Conservation (phyloP, 1,284 basidiomycete species). For the Phellopilus nigrolimitatus region DNA sequence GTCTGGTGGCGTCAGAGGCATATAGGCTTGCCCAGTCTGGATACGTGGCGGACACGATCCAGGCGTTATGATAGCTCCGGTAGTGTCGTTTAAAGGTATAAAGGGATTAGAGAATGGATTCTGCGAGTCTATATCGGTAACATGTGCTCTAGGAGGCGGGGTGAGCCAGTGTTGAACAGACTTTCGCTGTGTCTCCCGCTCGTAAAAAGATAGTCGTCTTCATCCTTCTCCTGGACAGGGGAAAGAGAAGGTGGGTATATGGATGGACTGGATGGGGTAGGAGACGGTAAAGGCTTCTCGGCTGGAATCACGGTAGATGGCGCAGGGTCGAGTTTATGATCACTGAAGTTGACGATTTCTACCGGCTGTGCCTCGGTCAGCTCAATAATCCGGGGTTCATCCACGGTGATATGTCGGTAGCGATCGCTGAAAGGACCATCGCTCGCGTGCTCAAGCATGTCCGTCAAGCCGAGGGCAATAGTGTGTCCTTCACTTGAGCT, state of each 20-base stretch:
- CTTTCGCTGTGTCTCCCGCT: slow-evolving; percentile 23
- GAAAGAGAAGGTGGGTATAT: slow-evolving; percentile 52
- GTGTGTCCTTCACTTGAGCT: slow-evolving; percentile 3
- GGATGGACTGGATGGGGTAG: slow-evolving; percentile 48
- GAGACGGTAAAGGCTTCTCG: slow-evolving; percentile 27
- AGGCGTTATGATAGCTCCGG: not conserved
- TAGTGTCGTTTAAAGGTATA: not conserved
- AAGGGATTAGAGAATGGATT: slow-evolving; percentile 12
- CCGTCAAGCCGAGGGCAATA: slow-evolving; percentile 26
- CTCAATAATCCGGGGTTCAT: slow-evolving; percentile 7
- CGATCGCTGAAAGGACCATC: slow-evolving; percentile 26
- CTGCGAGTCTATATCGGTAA: slow-evolving; percentile 10
- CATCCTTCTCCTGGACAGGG: slow-evolving; percentile 24
- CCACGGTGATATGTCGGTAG: slow-evolving; percentile 18
- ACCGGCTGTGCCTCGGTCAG: slow-evolving; percentile 13
- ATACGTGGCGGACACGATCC: not conserved
- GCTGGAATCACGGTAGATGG: too few species aligned
- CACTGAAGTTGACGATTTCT: slow-evolving; percentile 20
- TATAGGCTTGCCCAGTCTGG: slow-evolving; percentile 13
- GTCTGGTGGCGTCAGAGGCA: slow-evolving; percentile 19
- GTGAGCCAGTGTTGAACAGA: slow-evolving; percentile 1
- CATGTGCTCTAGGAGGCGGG: slow-evolving; percentile 6
- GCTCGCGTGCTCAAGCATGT: slow-evolving; percentile 21
- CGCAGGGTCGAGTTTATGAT: slow-evolving; percentile 23
- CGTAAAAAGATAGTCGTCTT: slow-evolving; percentile 31